These are phyloP conservation scores for Rhododendron vialii DNA, from an alignment of 148 eudicot species.

Conservation along the genomic window DNA sequence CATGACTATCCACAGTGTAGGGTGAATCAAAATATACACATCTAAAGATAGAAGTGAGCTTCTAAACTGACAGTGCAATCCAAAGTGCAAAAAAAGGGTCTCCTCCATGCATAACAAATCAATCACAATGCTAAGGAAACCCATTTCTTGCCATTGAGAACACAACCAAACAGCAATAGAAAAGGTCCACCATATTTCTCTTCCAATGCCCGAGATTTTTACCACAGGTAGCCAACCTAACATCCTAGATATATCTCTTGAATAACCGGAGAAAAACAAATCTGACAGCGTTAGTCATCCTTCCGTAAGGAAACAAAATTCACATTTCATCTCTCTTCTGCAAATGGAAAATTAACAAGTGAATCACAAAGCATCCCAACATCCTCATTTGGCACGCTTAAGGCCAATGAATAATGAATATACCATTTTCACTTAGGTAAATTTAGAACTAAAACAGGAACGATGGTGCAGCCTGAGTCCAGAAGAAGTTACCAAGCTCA, in stretches of 20 bases:
- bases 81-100: neutral
- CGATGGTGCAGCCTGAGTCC: neutral
- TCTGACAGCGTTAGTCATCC: neutral
- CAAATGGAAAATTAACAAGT: neutral
- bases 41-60: neutral
- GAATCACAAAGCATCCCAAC: neutral
- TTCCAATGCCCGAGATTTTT: neutral
- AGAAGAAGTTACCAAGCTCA: neutral
- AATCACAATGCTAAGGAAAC: neutral
- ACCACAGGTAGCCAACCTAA: neutral
- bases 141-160: neutral
- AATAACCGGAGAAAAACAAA: neutral
- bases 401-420: neutral
- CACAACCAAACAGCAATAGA: neutral
- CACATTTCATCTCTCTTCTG: neutral
- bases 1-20: neutral
- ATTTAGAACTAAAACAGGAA: neutral
- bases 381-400: neutral
- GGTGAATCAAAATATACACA: conserved; percentile 4
- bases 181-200: neutral
- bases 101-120: neutral
- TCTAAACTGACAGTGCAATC: neutral
- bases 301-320: neutral
- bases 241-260: neutral
- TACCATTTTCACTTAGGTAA: neutral